Conservation (phyloP, 352 stramenopile genomes). For the Paralagenidium karlingii region DNA sequence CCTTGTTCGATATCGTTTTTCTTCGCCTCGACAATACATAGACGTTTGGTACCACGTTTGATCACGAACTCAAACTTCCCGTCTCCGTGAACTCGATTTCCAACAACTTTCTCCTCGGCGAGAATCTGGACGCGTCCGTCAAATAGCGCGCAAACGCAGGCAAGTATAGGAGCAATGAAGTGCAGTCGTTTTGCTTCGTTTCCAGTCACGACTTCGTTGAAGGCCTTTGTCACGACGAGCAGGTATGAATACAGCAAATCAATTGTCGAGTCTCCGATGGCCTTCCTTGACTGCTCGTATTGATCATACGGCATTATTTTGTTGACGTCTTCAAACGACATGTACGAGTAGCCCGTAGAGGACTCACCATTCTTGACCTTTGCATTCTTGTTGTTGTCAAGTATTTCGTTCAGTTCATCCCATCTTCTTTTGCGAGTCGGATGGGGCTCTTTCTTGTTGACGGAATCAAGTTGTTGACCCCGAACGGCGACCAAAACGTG, state of each 20-base stretch:
- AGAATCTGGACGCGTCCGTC: constrained; percentile 11
- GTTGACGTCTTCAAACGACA: constrained; percentile 8
- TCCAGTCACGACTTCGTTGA: constrained; percentile 4
- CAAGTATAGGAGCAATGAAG: constrained; percentile 12
- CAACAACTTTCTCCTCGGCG: constrained; percentile 10
- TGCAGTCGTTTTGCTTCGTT: constrained; percentile 8
- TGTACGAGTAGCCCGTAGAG: constrained; percentile 8
- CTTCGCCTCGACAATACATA: constrained; percentile 14
- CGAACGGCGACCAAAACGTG: constrained; percentile 10
- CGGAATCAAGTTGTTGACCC: background rate
- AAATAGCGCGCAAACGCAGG: constrained; percentile 10
- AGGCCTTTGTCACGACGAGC: constrained; percentile 9
- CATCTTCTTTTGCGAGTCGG: constrained; percentile 8
- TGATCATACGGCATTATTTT: constrained; percentile 4
- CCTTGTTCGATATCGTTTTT: constrained; percentile 10
- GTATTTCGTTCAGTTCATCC: constrained; percentile 10
- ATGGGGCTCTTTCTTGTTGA: constrained; percentile 1
- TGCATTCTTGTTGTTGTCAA: constrained; percentile 9
- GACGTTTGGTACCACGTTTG: constrained; percentile 9
- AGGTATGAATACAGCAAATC: constrained; percentile 10
- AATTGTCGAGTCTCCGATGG: constrained; percentile 8
- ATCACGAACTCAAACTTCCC: constrained; percentile 14
- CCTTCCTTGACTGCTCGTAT: constrained; percentile 6
- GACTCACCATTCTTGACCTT: constrained; percentile 4
- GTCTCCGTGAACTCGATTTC: constrained; percentile 13